These are phyloP conservation scores for Rhizodiscina lignyota DNA, from an alignment of 495 filamentous ascomycete genomes.

Conservation along the genomic window DNA sequence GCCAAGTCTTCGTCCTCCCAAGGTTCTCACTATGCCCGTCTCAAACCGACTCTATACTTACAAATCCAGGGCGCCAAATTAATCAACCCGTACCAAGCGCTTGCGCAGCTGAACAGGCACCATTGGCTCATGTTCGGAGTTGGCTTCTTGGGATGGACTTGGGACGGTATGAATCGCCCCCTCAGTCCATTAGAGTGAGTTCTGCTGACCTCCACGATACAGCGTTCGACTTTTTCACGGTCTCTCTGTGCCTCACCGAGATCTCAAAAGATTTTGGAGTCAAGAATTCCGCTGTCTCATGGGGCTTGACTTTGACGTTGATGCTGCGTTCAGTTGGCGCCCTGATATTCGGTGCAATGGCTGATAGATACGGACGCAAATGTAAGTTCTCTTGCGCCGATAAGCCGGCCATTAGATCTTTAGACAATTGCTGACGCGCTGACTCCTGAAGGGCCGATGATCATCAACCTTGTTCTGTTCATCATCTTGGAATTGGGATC, in stretches of 20 bases:
- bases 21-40: constrained; percentile 4
- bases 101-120: constrained; percentile 19
- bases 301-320: constrained; percentile 17
- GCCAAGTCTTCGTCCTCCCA: constrained; percentile 19
- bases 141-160: constrained; percentile 20
- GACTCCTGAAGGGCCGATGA: too few species aligned
- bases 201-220: too few species aligned
- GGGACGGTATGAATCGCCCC: too few species aligned
- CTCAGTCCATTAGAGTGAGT: too few species aligned
- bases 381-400: background rate
- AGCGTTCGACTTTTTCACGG: constrained; percentile 27
- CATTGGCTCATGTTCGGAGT: constrained; percentile 28
- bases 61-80: constrained; percentile 8
- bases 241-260: constrained; percentile 23
- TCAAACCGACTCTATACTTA: background rate
- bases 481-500: constrained; percentile 15
- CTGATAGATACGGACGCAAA: constrained; percentile 9
- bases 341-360: constrained; percentile 13
- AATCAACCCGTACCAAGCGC: constrained; percentile 17
- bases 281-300: constrained; percentile 20
- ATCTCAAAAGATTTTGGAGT: constrained; percentile 20
- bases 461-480: constrained; percentile 11
- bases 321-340: constrained; percentile 18
- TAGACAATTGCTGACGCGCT: too few species aligned
- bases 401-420: too few species aligned